A percentile compares a stretch with the other conserved stretches of the same genome.
These are phyloP conservation scores for Lotmaria passim DNA, from an alignment of 208 protist species.

Conservation along the genomic window DNA sequence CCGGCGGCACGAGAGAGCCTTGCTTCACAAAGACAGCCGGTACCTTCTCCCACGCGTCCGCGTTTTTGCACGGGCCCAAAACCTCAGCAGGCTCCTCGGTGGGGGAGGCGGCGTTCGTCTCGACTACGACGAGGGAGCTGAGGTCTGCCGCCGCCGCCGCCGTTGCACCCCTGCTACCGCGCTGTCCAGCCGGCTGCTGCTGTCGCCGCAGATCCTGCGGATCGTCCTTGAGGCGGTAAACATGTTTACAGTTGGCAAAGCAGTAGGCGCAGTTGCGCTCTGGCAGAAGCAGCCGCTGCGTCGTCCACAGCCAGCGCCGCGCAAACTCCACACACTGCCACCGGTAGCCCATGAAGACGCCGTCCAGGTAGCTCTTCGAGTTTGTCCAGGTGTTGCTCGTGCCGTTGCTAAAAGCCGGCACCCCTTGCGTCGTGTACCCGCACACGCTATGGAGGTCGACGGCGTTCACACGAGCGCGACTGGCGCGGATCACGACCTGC, in stretches of 20 bases:
- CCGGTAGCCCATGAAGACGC: conserved; percentile 81
- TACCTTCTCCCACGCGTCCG: conserved; percentile 42
- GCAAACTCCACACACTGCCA: conserved; percentile 92
- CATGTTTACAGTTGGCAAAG: conserved; percentile 37
- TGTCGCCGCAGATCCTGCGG: conserved; percentile 4
- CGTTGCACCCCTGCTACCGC: not conserved
- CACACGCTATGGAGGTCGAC: conserved; percentile 55
- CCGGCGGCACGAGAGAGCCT: conserved; percentile 53
- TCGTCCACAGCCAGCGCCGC: conserved; percentile 72
- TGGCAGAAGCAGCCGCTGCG: conserved; percentile 68
- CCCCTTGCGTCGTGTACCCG: conserved; percentile 58
- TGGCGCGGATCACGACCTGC: not conserved
- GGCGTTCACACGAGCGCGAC: not conserved
- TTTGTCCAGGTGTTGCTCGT: conserved; percentile 48
- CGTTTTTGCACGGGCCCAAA: conserved; percentile 18
- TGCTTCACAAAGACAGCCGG: conserved; percentile 58
- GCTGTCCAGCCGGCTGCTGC: conserved; percentile 9
- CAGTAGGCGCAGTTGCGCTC: conserved; percentile 52
- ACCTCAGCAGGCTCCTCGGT: conserved; percentile 3
- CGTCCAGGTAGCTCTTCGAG: conserved; percentile 47
- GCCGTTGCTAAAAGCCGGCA: conserved; percentile 80
- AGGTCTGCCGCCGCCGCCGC: too few relatives aligned
- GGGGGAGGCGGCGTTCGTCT: not conserved
- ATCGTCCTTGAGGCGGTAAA: conserved; percentile 32
- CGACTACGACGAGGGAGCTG: not conserved